Evolutionary conservation across 2,329 filamentous ascomycete genomes (phyloP).

Genomic region (Nemania diffusa): DNA sequence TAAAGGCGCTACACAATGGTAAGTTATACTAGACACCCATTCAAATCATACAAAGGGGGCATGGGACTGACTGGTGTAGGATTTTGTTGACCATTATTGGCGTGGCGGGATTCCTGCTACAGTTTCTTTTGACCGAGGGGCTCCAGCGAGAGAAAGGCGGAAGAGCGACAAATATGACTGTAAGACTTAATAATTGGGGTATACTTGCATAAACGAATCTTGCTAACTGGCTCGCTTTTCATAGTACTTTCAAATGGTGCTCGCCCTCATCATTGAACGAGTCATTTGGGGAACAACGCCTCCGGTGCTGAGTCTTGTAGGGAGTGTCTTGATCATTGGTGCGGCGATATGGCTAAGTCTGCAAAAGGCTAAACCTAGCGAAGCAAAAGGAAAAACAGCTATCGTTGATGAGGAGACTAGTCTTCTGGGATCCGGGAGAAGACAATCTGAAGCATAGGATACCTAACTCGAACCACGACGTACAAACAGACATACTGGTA

Average conservation of each 20-base stretch:
- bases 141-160: slow-evolving; percentile 72
- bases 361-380: slow-evolving; percentile 51
- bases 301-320: slow-evolving; percentile 52
- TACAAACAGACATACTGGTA: not conserved
- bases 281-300: slow-evolving; percentile 57
- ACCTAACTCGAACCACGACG: not conserved
- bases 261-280: slow-evolving; percentile 53
- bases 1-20: slow-evolving; percentile 58
- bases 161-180: slow-evolving; percentile 51
- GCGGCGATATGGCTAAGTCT: slow-evolving; percentile 56
- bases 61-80: slow-evolving; percentile 44
- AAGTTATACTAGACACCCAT: not conserved
- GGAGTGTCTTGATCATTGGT: slow-evolving; percentile 54
- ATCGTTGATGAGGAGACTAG: slow-evolving; percentile 52
- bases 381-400: slow-evolving; percentile 35
- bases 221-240: slow-evolving; percentile 9
- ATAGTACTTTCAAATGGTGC: slow-evolving; percentile 50
- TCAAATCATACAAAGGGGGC: not conserved
- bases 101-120: slow-evolving; percentile 78
- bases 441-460: slow-evolving; percentile 16
- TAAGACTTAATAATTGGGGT: slow-evolving; percentile 35
- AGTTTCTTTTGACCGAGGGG: slow-evolving; percentile 79
- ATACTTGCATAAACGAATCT: not conserved
- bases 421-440: slow-evolving; percentile 40
- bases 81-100: slow-evolving; percentile 71